Conservation (phyloP, 352 stramenopile species). For the Phytopythium kandeliae region DNA sequence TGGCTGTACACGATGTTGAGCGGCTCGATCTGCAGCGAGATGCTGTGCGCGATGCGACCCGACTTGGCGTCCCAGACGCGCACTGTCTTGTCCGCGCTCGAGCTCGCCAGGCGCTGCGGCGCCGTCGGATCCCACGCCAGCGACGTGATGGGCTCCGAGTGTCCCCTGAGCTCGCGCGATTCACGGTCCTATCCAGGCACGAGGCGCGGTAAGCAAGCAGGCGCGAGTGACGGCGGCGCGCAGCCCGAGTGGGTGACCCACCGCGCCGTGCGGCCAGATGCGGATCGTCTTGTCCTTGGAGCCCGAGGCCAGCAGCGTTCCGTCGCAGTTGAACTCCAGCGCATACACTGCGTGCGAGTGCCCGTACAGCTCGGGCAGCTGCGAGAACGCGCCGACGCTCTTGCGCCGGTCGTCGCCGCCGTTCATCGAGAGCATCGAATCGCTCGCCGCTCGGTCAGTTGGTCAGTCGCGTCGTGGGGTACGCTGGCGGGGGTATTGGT, state of each 20-base stretch:
- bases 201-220: background rate
- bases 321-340: constrained; percentile 71
- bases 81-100: constrained; percentile 74
- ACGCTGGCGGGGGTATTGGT: background rate
- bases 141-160: constrained; percentile 69
- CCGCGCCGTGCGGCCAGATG: constrained; percentile 59
- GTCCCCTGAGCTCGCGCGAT: constrained; percentile 53
- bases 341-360: constrained; percentile 79
- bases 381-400: constrained; percentile 21
- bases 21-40: constrained; percentile 66
- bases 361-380: constrained; percentile 73
- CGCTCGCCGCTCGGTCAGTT: background rate
- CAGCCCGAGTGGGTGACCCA: constrained; percentile 15
- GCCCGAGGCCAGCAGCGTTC: constrained; percentile 68
- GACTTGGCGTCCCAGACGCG: constrained; percentile 82
- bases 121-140: constrained; percentile 72
- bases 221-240: background rate
- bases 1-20: constrained; percentile 78
- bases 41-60: constrained; percentile 68
- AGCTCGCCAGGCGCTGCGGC: constrained; percentile 57
- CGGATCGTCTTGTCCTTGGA: constrained; percentile 78
- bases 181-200: constrained; percentile 33
- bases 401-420: constrained; percentile 3
- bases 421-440: background rate
- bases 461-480: too few species aligned